Evolutionary conservation across 805 yeast species (phyloP).

Genomic region (Candida pini): DNA sequence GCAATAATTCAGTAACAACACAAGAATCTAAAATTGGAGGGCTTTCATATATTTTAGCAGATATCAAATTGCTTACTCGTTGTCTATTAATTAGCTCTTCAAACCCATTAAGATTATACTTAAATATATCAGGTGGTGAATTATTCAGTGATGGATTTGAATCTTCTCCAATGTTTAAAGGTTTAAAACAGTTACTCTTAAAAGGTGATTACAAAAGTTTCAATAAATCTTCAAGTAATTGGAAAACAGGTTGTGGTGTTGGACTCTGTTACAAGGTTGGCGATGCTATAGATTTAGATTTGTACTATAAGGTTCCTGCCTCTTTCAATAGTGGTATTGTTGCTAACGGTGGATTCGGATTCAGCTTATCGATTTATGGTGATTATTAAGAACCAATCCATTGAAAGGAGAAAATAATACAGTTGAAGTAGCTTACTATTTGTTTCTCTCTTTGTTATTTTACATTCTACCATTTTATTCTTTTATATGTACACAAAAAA

Average conservation of each 20-base stretch:
- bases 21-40: conserved; percentile 14
- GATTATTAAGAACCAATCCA: conserved; percentile 12
- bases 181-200: conserved; percentile 3
- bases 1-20: neutral
- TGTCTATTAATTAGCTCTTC: conserved; percentile 47
- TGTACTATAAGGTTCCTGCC: conserved; percentile 59
- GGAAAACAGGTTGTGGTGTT: conserved; percentile 32
- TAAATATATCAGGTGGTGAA: conserved; percentile 63
- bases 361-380: conserved; percentile 22
- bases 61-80: conserved; percentile 40
- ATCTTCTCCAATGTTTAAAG: conserved; percentile 11
- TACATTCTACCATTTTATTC: neutral
- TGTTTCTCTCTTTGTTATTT: neutral
- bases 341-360: conserved; percentile 51
- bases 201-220: conserved; percentile 18
- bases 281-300: conserved; percentile 55
- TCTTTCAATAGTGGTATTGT: conserved; percentile 44
- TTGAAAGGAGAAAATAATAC: neutral
- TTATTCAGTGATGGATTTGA: conserved; percentile 26
- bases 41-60: conserved; percentile 23
- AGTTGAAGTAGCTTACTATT: neutral
- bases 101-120: conserved; percentile 56
- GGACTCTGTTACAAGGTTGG: conserved; percentile 62
- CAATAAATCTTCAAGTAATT: conserved; percentile 35
- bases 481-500: neutral